phyloP scores from a whole-genome alignment of 495 filamentous ascomycete species.

The Aspergillus avenaceus region DNA sequence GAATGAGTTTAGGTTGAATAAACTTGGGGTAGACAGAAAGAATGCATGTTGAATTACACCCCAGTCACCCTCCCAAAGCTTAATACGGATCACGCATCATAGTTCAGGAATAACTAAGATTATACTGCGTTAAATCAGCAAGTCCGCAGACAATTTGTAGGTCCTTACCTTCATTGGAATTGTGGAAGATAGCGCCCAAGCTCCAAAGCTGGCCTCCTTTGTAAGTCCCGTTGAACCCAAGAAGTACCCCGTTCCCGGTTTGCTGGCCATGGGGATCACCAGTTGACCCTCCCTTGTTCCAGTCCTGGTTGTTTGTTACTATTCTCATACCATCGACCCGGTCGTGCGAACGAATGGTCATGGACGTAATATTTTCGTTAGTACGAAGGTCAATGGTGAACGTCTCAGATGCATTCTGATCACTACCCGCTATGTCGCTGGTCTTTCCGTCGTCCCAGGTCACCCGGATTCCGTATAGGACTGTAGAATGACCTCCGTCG shows the following conservation, averaged over 20 bases:
- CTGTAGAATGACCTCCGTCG: background rate
- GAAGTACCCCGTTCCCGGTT: no score
- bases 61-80: background rate
- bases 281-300: background rate
- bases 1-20: background rate
- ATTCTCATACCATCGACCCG: background rate
- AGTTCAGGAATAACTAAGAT: no score
- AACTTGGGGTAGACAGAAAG: background rate
- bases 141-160: background rate
- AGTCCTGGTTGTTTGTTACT: background rate
- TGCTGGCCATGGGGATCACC: background rate
- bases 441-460: background rate
- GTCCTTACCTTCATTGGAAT: background rate
- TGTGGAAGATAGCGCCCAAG: background rate
- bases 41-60: background rate
- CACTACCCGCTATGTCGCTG: background rate
- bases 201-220: background rate
- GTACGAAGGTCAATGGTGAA: background rate
- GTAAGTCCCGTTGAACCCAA: background rate
- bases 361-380: background rate
- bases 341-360: background rate
- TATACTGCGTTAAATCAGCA: no score
- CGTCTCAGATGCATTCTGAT: background rate
- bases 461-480: background rate
- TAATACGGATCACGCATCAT: no score